Base-by-base conservation (phyloP, 108 stramenopile species). In the Pseudonitzschia pungens region DNA sequence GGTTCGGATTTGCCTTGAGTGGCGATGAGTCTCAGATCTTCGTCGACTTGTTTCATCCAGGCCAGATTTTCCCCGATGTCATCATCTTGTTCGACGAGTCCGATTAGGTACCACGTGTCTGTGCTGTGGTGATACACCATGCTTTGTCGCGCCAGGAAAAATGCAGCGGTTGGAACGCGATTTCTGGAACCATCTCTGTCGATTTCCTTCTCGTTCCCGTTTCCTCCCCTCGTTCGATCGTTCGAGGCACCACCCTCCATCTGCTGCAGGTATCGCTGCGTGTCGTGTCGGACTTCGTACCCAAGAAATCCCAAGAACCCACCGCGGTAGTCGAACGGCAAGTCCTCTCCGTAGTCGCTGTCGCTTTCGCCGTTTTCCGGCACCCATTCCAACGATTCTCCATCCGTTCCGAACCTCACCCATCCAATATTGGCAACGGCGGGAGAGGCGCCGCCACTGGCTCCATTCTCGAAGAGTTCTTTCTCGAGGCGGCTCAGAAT, bases 241-340 rank as follows among this genome's bases (percentile, higher is more conserved):
- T 41, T 31, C 21, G 32, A 55, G 18, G 71, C 58, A 56, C 60
- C 60, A 4, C 60, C 33, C 36, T 87, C 80, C 16, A 57, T 65
- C 15, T 79, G 72, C 40, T 85, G 36, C 33, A 91, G 69, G 26
- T 70, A 73, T 36, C 70, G 79, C 56, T 77, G 79, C 26, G 86
- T 86, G 68, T 89, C 89, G 74, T 89, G 86, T 9, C 90, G 83
- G 11, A 90, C 87, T 79, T 94, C 92, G 66, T 94, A 94, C 0
- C 89, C 88, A 33, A 94, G 74, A 70, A 83, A 91, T 20, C 92
- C 92, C 26, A 94, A 80, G 75, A 88, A 88, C 14, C 92, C 92
- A 57, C 92, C 92, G 11, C 89, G 89, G 70, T 86, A 93, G 32
- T 86, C 73, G 70, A 93, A 93, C 11, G 89, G 88, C 32, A 88